These are phyloP conservation scores for Sugiyamaella mastotermitis DNA, from an alignment of 805 yeast genomes.

Conservation along the genomic window DNA sequence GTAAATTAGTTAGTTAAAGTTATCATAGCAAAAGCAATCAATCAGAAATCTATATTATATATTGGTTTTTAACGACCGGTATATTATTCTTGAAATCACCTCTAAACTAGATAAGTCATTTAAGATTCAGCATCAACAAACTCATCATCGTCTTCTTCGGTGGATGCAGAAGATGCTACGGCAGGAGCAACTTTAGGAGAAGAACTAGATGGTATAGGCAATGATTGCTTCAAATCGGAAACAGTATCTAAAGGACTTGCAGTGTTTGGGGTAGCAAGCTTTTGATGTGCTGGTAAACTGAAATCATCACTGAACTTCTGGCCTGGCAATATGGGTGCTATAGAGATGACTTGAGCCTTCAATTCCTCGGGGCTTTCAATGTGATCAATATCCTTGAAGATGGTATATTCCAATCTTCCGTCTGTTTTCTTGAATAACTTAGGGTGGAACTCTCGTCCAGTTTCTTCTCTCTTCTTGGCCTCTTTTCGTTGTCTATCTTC, in stretches of 20 bases:
- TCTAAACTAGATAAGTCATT: no score
- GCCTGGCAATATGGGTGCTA: conserved; percentile 81
- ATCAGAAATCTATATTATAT: no score
- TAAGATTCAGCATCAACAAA: conserved; percentile 24
- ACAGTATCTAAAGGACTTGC: conserved; percentile 2
- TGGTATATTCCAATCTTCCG: conserved; percentile 51
- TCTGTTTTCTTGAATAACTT: conserved; percentile 53
- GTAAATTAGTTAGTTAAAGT: no score
- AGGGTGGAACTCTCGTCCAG: conserved; percentile 77
- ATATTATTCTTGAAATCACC: no score
- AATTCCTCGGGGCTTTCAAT: no score
- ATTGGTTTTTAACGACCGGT: no score
- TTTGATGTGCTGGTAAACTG: conserved; percentile 60
- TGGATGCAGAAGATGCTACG: not conserved
- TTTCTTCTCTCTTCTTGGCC: conserved; percentile 69
- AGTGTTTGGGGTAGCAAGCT: conserved; percentile 31
- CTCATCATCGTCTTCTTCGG: conserved; percentile 19
- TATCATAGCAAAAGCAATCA: no score
- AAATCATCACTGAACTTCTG: conserved; percentile 61
- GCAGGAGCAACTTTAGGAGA: conserved; percentile 10
- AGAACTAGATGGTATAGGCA: conserved; percentile 8
- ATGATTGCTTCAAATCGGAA: conserved; percentile 2
- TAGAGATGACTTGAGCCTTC: conserved; percentile 50
- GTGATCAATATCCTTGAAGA: conserved; percentile 62
- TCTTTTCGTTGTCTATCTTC: conserved; percentile 78